Conservation (phyloP, 2,329 filamentous ascomycete genomes). For the Fusarium gaditjirri region DNA sequence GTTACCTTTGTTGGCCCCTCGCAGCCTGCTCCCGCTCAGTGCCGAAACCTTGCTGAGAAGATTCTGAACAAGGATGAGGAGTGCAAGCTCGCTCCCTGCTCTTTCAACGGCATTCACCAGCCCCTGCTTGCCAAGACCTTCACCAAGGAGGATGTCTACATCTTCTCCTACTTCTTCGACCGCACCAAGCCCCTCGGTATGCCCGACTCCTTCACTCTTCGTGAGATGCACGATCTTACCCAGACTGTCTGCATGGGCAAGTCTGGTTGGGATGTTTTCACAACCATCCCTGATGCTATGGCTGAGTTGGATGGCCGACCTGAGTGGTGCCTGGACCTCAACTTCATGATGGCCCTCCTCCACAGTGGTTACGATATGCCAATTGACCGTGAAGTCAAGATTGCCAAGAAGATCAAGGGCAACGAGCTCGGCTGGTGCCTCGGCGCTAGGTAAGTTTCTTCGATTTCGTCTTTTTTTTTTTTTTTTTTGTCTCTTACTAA, state of each 20-base stretch:
- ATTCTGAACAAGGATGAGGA: slow-evolving; percentile 87
- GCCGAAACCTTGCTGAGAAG: slow-evolving; percentile 88
- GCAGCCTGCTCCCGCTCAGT: slow-evolving; percentile 81
- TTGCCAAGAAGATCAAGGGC: slow-evolving; percentile 97
- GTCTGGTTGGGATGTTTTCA: slow-evolving; percentile 82
- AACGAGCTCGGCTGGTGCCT: slow-evolving; percentile 99
- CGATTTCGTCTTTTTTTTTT: background rate
- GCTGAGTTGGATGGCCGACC: slow-evolving; percentile 83
- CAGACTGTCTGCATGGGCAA: slow-evolving; percentile 85
- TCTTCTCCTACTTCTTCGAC: slow-evolving; percentile 98
- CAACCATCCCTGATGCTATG: slow-evolving; percentile 78
- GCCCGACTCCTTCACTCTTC: slow-evolving; percentile 95
- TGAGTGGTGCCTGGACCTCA: slow-evolving; percentile 93
- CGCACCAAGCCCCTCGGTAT: slow-evolving; percentile 93
- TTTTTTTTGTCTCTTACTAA: slow-evolving; percentile 25
- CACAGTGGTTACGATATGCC: slow-evolving; percentile 99
- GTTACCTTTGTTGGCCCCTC: slow-evolving; percentile 91
- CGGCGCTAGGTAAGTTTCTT: slow-evolving; percentile 82
- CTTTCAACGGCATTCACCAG: slow-evolving; percentile 97
- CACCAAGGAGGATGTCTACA: slow-evolving; percentile 88
- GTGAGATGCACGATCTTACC: slow-evolving; percentile 88
- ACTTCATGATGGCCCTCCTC: slow-evolving; percentile 92
- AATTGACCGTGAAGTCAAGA: slow-evolving; percentile 93
- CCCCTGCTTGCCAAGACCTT: slow-evolving; percentile 94
- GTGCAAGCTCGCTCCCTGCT: slow-evolving; percentile 90